phyloP scores from a whole-genome alignment of 129 eudicot species.

The Saussurea involucrata region DNA sequence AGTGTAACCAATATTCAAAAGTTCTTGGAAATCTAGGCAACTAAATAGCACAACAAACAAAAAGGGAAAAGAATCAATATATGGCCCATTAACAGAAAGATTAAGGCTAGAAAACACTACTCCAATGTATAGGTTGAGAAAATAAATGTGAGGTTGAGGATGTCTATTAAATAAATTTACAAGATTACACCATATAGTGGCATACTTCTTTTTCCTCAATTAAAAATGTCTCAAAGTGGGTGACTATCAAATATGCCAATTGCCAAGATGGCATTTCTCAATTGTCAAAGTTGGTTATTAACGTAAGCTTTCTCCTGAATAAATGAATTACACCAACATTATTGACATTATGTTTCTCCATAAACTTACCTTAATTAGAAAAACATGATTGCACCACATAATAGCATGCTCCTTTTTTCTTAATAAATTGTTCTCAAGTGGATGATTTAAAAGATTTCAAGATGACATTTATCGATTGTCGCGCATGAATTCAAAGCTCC shows the following conservation, averaged over 20 bases:
- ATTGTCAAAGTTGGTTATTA: background rate
- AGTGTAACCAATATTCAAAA: background rate
- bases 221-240: background rate
- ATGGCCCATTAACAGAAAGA: background rate
- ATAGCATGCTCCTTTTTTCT: background rate
- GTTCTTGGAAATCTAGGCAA: conserved; percentile 2
- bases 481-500: background rate
- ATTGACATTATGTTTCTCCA: background rate
- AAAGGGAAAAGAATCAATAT: background rate
- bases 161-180: background rate
- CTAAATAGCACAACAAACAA: background rate
- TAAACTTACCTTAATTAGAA: background rate
- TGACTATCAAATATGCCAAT: background rate
- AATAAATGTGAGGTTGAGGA: background rate
- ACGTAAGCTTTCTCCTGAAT: background rate
- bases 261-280: background rate
- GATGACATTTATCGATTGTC: background rate
- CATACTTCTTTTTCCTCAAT: background rate
- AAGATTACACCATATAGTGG: background rate
- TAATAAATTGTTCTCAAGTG: background rate
- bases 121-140: background rate
- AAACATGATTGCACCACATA: background rate
- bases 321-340: background rate
- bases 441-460: background rate
- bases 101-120: background rate